Conservation (phyloP, 83 land plant species). For the Picea mariana region DNA sequence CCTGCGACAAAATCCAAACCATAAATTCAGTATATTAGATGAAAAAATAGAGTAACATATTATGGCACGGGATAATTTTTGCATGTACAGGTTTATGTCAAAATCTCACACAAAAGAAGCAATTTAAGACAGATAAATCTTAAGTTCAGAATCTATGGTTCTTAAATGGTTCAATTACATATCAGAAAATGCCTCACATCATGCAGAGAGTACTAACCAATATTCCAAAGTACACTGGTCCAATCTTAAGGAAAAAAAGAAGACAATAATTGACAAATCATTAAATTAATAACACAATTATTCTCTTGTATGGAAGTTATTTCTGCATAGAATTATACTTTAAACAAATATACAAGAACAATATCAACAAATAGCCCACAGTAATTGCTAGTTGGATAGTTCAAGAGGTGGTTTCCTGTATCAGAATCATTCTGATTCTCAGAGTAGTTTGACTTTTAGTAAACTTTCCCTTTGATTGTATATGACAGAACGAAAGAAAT, state of each 20-base stretch:
- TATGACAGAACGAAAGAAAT: background rate
- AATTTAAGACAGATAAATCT: background rate
- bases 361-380: too few relatives aligned
- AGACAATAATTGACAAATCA: background rate
- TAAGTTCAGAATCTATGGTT: background rate
- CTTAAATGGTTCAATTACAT: background rate
- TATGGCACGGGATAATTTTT: background rate
- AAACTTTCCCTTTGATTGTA: background rate
- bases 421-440: too few relatives aligned
- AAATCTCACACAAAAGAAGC: background rate
- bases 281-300: background rate
- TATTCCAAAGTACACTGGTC: background rate
- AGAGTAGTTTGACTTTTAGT: background rate
- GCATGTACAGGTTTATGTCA: background rate
- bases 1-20: constrained; percentile 32
- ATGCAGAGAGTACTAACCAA: background rate
- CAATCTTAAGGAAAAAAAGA: background rate
- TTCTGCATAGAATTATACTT: background rate
- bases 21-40: background rate
- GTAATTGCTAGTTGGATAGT: too few relatives aligned
- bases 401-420: too few relatives aligned
- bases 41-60: background rate
- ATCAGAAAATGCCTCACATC: background rate
- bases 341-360: background rate
- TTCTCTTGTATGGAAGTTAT: background rate